phyloP scores from a whole-genome alignment of 2,329 filamentous ascomycete species.

The Ascosphaera acerosa region DNA sequence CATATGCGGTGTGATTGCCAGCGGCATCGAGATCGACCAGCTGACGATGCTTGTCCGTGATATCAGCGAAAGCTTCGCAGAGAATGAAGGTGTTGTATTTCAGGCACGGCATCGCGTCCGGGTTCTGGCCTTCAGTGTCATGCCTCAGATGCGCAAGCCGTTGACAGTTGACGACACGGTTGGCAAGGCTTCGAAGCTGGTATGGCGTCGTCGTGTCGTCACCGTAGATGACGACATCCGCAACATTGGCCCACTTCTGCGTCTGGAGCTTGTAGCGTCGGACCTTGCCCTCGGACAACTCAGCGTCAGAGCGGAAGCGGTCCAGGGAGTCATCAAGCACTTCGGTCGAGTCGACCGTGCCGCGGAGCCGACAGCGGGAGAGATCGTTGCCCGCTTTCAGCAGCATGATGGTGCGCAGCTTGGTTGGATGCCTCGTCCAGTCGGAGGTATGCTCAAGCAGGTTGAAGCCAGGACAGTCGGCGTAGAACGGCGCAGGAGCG shows the following conservation, averaged over 20 bases:
- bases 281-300: constrained; percentile 73
- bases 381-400: constrained; percentile 78
- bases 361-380: constrained; percentile 49
- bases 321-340: constrained; percentile 34
- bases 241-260: constrained; percentile 63
- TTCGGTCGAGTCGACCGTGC: constrained; percentile 61
- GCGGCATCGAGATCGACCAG: constrained; percentile 51
- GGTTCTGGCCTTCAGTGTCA: constrained; percentile 28
- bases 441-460: constrained; percentile 66
- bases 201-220: constrained; percentile 37
- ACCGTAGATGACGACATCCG: constrained; percentile 82
- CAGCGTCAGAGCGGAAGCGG: constrained; percentile 47
- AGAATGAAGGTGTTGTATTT: constrained; percentile 67
- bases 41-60: constrained; percentile 43
- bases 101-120: no score
- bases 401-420: constrained; percentile 55
- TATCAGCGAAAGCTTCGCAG: constrained; percentile 36
- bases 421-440: constrained; percentile 45
- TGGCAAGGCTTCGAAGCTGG: constrained; percentile 38
- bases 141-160: constrained; percentile 43
- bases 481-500: constrained; percentile 42
- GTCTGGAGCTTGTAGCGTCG: constrained; percentile 94
- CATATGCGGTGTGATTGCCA: constrained; percentile 46
- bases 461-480: constrained; percentile 28
- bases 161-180: constrained; percentile 49